These are phyloP conservation scores for Saccharomycopsis schoenii DNA, from an alignment of 805 yeast genomes.

Conservation along the genomic window DNA sequence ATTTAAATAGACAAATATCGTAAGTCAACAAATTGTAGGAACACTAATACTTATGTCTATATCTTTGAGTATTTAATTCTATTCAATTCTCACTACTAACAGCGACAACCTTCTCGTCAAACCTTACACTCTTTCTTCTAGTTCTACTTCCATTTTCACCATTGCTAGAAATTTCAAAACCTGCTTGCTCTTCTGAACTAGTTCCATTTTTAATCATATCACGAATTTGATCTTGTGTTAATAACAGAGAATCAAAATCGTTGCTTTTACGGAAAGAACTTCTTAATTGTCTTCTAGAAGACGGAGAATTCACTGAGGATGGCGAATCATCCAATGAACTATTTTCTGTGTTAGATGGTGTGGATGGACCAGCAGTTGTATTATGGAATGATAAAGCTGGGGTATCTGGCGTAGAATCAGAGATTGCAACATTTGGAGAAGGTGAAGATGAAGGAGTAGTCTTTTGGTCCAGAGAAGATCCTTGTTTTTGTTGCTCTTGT, in stretches of 20 bases:
- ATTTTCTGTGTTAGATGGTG: background rate
- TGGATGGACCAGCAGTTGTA: background rate
- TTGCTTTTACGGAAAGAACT: slow-evolving; percentile 8
- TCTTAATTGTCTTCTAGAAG: slow-evolving; percentile 19
- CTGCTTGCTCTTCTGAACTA: slow-evolving; percentile 41
- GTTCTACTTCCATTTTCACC: slow-evolving; percentile 15
- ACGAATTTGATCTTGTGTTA: slow-evolving; percentile 32
- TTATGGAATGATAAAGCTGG: slow-evolving; percentile 25
- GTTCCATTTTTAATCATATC: slow-evolving; percentile 36
- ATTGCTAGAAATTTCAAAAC: slow-evolving; percentile 23
- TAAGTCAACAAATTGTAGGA: background rate
- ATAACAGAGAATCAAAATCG: slow-evolving; percentile 3
- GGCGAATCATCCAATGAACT: background rate
- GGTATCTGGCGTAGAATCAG: slow-evolving; percentile 14
- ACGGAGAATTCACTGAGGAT: background rate
- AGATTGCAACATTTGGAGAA: background rate
- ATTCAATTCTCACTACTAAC: slow-evolving; percentile 24
- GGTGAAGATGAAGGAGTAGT: background rate
- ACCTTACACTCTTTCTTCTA: slow-evolving; percentile 57
- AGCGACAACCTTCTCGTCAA: slow-evolving; percentile 52
- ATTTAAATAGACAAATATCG: too few relatives aligned
- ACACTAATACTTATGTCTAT: background rate
- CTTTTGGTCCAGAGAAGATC: slow-evolving; percentile 14
- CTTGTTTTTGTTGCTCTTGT: slow-evolving; percentile 30
- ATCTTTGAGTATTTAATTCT: background rate